Conservation (phyloP, 2,329 filamentous ascomycete species). For the Penicillium oxalicum region DNA sequence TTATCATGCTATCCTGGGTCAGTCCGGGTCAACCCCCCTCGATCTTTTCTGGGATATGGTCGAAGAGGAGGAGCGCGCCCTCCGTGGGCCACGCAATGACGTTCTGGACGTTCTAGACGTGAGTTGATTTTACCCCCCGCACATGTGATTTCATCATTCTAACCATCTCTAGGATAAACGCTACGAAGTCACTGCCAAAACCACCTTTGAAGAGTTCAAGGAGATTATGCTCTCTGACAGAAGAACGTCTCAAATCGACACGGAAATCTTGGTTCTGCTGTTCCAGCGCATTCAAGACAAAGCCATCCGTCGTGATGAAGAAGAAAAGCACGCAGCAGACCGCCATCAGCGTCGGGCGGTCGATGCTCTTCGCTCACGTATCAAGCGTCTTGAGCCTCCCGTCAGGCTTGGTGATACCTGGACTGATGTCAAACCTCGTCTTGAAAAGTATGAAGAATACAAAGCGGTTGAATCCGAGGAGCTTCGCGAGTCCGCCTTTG, state of each 20-base stretch:
- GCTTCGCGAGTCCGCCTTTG: constrained; percentile 74
- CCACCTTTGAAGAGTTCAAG: constrained; percentile 82
- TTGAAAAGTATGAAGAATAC: constrained; percentile 79
- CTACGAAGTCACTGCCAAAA: constrained; percentile 82
- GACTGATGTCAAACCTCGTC: constrained; percentile 74
- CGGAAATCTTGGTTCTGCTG: constrained; percentile 70
- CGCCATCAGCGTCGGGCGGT: constrained; percentile 78
- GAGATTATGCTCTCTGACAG: constrained; percentile 76
- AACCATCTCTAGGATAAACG: constrained; percentile 65
- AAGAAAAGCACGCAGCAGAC: constrained; percentile 75
- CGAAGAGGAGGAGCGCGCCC: constrained; percentile 85
- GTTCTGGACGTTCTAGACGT: constrained; percentile 86
- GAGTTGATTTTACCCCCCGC: constrained; percentile 33
- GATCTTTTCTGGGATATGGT: constrained; percentile 95
- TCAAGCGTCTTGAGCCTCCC: constrained; percentile 87
- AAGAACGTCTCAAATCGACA: constrained; percentile 80
- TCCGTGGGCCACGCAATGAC: constrained; percentile 73
- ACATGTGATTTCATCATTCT: constrained; percentile 21
- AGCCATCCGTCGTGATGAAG: constrained; percentile 71
- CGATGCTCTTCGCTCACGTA: constrained; percentile 74
- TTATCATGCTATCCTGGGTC: constrained; percentile 76
- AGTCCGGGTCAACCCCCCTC: constrained; percentile 75
- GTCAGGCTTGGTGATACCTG: constrained; percentile 73
- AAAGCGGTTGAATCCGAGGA: constrained; percentile 77
- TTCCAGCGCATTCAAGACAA: constrained; percentile 88